A percentile compares a stretch with the other conserved stretches of the same genome.
Evolutionary conservation across 2,329 filamentous ascomycete genomes (phyloP).

Genomic region (Botrytis galanthina): DNA sequence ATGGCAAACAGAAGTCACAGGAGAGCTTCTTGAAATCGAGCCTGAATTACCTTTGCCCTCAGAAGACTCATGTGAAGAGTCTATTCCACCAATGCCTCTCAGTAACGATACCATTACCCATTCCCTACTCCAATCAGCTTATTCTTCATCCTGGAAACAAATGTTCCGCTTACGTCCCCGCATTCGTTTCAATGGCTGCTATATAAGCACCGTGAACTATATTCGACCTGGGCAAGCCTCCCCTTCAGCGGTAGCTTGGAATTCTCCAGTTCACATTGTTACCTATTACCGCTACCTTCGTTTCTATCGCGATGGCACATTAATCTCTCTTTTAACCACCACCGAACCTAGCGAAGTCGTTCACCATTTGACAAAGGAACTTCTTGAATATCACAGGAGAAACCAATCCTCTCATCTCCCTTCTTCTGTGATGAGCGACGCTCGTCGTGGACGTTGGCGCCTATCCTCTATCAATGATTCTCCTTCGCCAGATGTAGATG

Average conservation of each 20-base stretch:
- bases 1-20: constrained; percentile 61
- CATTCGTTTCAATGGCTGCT: constrained; percentile 90
- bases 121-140: constrained; percentile 35
- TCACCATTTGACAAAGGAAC: constrained; percentile 72
- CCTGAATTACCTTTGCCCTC: background rate
- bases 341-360: constrained; percentile 84
- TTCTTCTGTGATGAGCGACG: constrained; percentile 63
- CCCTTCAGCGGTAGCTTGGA: constrained; percentile 71
- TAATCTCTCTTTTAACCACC: constrained; percentile 77
- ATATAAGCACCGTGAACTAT: constrained; percentile 97
- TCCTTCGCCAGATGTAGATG: constrained; percentile 31
- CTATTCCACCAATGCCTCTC: background rate
- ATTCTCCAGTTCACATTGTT: constrained; percentile 84
- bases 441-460: constrained; percentile 64
- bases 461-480: constrained; percentile 42
- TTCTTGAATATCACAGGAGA: constrained; percentile 46
- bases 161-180: constrained; percentile 84
- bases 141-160: constrained; percentile 55
- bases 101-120: constrained; percentile 4
- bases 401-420: constrained; percentile 37
- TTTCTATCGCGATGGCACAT: constrained; percentile 87
- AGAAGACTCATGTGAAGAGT: constrained; percentile 16
- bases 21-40: constrained; percentile 50
- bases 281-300: constrained; percentile 97
- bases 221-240: constrained; percentile 75